Conservation (phyloP, 345 rosid genomes). For the Carallia pectinifolia region DNA sequence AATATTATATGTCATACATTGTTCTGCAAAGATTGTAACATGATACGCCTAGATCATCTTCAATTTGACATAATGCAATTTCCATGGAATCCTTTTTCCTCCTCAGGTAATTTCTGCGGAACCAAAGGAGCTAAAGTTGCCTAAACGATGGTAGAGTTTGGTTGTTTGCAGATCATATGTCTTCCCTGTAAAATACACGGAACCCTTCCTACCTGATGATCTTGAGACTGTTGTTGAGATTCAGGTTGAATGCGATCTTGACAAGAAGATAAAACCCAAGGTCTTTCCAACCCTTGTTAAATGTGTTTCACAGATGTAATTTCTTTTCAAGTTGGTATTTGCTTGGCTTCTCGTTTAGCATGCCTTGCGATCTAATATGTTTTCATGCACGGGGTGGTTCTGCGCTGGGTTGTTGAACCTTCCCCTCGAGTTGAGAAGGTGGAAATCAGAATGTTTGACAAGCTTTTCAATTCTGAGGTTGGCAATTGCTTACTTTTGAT, state of each 20-base stretch:
- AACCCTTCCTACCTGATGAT: too few relatives aligned
- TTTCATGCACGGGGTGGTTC: slow-evolving; percentile 58
- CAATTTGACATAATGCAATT: slow-evolving; percentile 94
- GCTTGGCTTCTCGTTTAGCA: slow-evolving; percentile 1
- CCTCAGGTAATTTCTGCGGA: too few relatives aligned
- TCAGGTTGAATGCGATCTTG: slow-evolving; percentile 74
- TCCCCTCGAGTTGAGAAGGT: slow-evolving; percentile 55
- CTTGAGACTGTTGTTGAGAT: too few relatives aligned
- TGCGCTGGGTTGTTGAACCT: slow-evolving; percentile 88
- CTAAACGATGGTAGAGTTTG: too few relatives aligned
- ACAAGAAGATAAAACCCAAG: slow-evolving; percentile 86
- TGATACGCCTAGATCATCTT: slow-evolving; percentile 78
- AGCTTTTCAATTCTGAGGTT: slow-evolving; percentile 83
- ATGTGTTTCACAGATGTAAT: slow-evolving; percentile 9
- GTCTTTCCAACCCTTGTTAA: slow-evolving; percentile 28
- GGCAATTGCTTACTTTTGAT: slow-evolving; percentile 9
- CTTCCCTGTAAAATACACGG: too few relatives aligned
- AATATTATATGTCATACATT: slow-evolving; percentile 11
- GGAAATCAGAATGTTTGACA: slow-evolving; percentile 87
- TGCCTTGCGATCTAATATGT: background rate
- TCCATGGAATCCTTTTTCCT: background rate
- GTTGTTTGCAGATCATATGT: too few relatives aligned
- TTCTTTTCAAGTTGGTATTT: background rate
- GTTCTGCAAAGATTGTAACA: slow-evolving; percentile 72
- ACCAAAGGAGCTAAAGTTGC: too few relatives aligned